Base-by-base conservation (phyloP, 176 grass and related monocot genomes). In the Eragrostis nindensis region DNA sequence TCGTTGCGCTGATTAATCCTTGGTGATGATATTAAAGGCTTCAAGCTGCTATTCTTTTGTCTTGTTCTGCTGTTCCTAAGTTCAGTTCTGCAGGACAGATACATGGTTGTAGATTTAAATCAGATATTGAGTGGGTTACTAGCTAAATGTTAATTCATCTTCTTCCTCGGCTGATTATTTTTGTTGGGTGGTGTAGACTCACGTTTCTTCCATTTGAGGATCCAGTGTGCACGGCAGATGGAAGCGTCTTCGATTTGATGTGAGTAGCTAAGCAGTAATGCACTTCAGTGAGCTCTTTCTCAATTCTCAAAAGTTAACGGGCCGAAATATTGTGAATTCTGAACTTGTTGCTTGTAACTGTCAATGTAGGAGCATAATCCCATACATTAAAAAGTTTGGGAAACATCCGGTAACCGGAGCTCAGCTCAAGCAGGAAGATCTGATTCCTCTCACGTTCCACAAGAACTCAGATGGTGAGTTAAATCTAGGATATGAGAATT, bases 171-270 rank as follows among this genome's bases (percentile, higher is more conserved):
- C 70, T 84, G 40, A 81, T 65, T 80, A 38, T 75, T 85, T 75
- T 82, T 77, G 0, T 63, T 60, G 14, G 27, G 46, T 73, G 48
- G 50, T 94, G 68, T 36, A 98, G 95, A 48, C 88, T 98, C 57
- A 91, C 92, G 32, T 98, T 98, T 85, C 70, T 85, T 62, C 95
- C 95, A 56, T 98, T 98, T 81, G 92, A 91, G 82, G 95, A 98
- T 81, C 86, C 95, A 40, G 95, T 94, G 40, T 95, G 95, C 50
- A 93, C 95, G 0, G 78, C 81, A 7, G 90, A 98, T 85, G 95
- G 95, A 65, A 93, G 89, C 40, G 79, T 98, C 78, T 98, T 98
- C 8, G 95, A 98, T 83, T 80, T 98, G 68, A 91, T 98, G 95
- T 98, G 62, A 92, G 90, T 85, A 36, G 19, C 73, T 24, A 44